phyloP scores from a whole-genome alignment of 441 rosid genomes.

The Pelargonium myrrhifolium region DNA sequence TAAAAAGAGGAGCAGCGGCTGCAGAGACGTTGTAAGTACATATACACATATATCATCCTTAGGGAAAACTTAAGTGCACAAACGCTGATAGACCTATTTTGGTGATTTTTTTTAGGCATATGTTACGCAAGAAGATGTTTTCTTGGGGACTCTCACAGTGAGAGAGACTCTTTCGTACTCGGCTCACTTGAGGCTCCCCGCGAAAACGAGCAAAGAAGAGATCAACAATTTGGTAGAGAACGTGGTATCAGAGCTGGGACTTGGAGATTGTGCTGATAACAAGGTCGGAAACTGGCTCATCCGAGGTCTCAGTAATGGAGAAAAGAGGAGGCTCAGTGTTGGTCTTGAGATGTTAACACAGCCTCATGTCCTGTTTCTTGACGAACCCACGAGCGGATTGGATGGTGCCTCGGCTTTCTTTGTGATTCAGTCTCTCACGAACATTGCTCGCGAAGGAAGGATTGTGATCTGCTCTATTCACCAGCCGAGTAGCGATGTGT shows the following conservation, averaged over 20 bases:
- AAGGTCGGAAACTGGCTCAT: background rate
- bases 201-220: background rate
- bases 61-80: background rate
- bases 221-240: background rate
- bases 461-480: conserved; percentile 83
- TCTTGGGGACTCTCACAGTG: background rate
- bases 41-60: no score
- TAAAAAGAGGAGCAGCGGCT: conserved; percentile 39
- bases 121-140: background rate
- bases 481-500: conserved; percentile 96
- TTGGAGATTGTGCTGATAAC: background rate
- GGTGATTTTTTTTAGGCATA: background rate
- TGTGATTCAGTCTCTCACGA: conserved; percentile 70
- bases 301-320: conserved; percentile 92
- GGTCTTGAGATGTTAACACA: conserved; percentile 77
- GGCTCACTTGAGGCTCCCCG: background rate
- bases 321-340: conserved; percentile 77
- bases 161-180: background rate
- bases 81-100: no score
- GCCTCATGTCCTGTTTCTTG: conserved; percentile 75
- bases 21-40: conserved; percentile 50
- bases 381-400: conserved; percentile 92
- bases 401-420: conserved; percentile 97
- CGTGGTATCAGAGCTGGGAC: background rate
- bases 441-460: conserved; percentile 75